Base-by-base conservation (phyloP, 2,329 filamentous ascomycete genomes). In the Hymenoscyphus fructigenus region DNA sequence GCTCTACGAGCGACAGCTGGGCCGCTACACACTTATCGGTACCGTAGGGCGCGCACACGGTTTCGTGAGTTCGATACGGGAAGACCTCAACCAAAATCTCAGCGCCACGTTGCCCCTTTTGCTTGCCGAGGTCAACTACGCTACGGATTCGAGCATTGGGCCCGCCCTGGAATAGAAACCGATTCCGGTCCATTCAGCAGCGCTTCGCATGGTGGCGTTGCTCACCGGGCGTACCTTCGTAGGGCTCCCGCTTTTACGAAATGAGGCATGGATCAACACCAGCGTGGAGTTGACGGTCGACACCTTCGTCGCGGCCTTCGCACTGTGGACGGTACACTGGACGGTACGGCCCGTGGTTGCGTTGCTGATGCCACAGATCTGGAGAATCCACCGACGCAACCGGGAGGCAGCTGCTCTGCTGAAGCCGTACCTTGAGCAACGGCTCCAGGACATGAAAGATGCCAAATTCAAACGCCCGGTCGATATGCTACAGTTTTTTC, bases 151-250 rank as follows among this genome's bases (percentile, higher is more conserved):
- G 20, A 70, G 71, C 55, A 20, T 73, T 17, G 72, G 72, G 6
- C 15, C 53, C 3, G 67, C 66, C 38, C 55, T 67, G 15, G 76
- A 78, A 60, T 80, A 78, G 78, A 76, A 71, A 6, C 44, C 66
- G 7, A 53, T 69, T 9, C 28, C 44, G 36, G n/a, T 72, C 1
- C 75, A 78, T 38, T 70, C 73, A 3, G 77, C 75, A 9, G 71
- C 80, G 50, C 71, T 76, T 65, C 66, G 73, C 1, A 75, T 81
- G 41, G 75, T 82, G 2, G 76, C 79, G 2, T 69, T 76, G 2
- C 67, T 79, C 9, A 78, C 76, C 36, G 82, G 71, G 2, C 61
- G 72, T 7, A 68, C 70, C 0, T 73, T 74, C 29, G 72, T 73
- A 23, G 70, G 72, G 2, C 56, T 59, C 3, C 70, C 69, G 1